Percentiles rank a stretch among this genome's conserved stretches.
Evolutionary conservation across 78 protist genomes (phyloP).

Genomic region (Dictyostelium brefeldianum): DNA sequence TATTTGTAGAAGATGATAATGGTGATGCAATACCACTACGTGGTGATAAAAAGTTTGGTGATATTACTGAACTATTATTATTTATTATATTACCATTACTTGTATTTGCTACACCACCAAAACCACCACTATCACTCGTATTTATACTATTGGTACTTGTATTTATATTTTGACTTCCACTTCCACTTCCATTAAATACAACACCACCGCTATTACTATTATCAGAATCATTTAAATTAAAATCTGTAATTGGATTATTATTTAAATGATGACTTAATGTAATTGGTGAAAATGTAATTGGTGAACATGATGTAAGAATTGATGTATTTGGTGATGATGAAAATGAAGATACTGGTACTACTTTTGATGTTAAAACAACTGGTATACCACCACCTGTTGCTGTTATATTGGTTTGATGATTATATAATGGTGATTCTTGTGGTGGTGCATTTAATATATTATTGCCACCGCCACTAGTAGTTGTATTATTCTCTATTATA

Average conservation of each 20-base stretch:
- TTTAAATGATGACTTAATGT: background rate
- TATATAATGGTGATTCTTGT: background rate
- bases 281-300: conserved; percentile 54
- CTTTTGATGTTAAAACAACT: conserved; percentile 36
- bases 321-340: conserved; percentile 72
- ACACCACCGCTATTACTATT: background rate
- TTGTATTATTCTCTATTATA: background rate
- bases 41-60: conserved; percentile 19
- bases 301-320: conserved; percentile 49
- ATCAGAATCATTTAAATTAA: background rate
- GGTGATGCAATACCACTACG: conserved; percentile 18
- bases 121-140: background rate
- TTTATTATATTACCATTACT: background rate
- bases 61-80: background rate
- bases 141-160: background rate
- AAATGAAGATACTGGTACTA: conserved; percentile 66
- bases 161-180: background rate
- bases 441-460: background rate
- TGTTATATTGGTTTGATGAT: conserved; percentile 10
- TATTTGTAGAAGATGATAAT: background rate
- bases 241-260: background rate
- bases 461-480: too few species aligned
- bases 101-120: background rate
- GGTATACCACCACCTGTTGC: conserved; percentile 34
- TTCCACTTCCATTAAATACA: background rate